Base-by-base conservation (phyloP, 495 filamentous ascomycete genomes). In the Penicillium egyptiacum region DNA sequence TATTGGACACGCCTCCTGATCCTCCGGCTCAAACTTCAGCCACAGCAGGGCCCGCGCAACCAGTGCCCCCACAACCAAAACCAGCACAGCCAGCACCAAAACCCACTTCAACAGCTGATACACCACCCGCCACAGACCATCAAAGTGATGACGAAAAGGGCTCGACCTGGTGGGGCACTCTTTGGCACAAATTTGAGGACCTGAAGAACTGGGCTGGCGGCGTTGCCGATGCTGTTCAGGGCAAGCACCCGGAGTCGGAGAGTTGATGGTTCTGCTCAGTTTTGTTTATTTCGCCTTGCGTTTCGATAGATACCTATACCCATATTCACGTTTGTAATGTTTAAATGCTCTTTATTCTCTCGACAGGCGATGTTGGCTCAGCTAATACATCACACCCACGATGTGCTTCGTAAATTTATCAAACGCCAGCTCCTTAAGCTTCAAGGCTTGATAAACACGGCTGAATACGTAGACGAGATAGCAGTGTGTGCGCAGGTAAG, bases 141-240 rank as follows among this genome's bases (percentile, higher is more conserved):
- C 57, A 60, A 20, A 61, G 49, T 39, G 62, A 70, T 2, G 60
- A 68, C 30, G 71, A 68, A 22, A 51, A 70, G n/a, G 57, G 49
- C 4, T 26, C 65, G n/a, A 60, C 58, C 20, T 75, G 73, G 74
- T 72, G 73, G 72, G 60, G 60, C 0, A 59, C 59, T 0, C 14
- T 77, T 23, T 71, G 63, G 67, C 60, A 64, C 31, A 76, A 73
- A 42, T n/a, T 77, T 12, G 64, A 71, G 11, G 68, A 70, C 0
- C 41, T 69, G 9, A 75, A 76, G 53, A 55, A 77, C 31, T 79
- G 75, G 75, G 70, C 72, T 23, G 60, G 53, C 9, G 70, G 74
- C 43, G 25, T 77, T 37, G 62, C 73, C 12, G 64, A 65, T 14
- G 64, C 70, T 3, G 62, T 72, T 44, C 69, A 75, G 44, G 75